Evolutionary conservation across 139 green algal species (phyloP).

Genomic region (Deuterostichococcus epilithicus): DNA sequence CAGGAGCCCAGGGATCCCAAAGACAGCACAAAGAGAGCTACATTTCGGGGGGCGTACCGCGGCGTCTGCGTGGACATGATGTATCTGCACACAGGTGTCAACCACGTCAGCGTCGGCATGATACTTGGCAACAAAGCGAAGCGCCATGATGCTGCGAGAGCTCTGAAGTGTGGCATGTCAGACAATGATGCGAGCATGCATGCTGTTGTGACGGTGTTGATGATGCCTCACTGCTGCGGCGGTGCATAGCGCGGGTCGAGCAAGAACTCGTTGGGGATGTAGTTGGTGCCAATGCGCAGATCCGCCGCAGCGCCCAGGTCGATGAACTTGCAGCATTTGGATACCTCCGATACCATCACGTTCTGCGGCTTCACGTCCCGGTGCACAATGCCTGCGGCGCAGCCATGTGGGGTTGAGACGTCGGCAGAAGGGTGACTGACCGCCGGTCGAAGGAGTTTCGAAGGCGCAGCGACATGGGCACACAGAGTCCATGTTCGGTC

Average conservation of each 20-base stretch:
- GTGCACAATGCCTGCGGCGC: constrained; percentile 74
- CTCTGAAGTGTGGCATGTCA: too few species aligned
- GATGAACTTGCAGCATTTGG: constrained; percentile 77
- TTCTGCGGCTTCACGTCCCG: constrained; percentile 94
- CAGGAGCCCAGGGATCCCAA: too few species aligned
- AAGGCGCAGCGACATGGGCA: too few species aligned
- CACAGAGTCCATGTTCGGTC: too few species aligned
- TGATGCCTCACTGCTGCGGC: constrained; percentile 60
- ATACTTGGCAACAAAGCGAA: too few species aligned
- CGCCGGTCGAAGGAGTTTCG: too few species aligned
- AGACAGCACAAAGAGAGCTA: not conserved
- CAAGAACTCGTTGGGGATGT: constrained; percentile 89
- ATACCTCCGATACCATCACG: constrained; percentile 58
- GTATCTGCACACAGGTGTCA: constrained; percentile 52
- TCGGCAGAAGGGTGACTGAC: too few species aligned
- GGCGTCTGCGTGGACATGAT: constrained; percentile 72
- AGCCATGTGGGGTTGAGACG: too few species aligned
- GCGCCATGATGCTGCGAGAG: too few species aligned
- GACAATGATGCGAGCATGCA: too few species aligned
- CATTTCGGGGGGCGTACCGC: not conserved
- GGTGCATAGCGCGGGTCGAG: constrained; percentile 87
- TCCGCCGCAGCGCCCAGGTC: constrained; percentile 88
- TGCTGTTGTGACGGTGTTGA: too few species aligned
- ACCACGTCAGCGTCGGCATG: not conserved
- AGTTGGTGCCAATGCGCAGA: constrained; percentile 90